Evolutionary conservation across 352 stramenopile species (phyloP), one percentile per base, ranked within the genome.

Genomic region (Phytophthora hybrid): DNA sequence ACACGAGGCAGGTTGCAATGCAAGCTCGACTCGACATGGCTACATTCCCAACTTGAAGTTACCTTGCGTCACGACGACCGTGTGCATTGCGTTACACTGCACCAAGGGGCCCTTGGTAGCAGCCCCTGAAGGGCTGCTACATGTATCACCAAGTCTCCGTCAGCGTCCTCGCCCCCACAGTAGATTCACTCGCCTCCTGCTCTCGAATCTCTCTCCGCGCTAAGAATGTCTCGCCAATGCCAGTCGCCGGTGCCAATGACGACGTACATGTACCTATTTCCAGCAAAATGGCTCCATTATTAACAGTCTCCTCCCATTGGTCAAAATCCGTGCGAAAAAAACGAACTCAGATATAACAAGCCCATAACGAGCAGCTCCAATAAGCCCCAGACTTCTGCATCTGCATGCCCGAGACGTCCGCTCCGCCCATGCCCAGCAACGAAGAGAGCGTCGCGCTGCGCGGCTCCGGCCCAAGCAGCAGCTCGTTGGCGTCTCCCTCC

Each of bases 381-480:
- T 14, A 14, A 49, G 11, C 5, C 41, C 41, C 14, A 18, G 11
- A 18, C 41, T 13, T 7, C 6, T 26, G 23, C 23, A 26, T 4
- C 58, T 73, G 58, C 32, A 76, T 76, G 69, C 41, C 67, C 26
- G 72, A 79, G 61, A 66, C 34, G 34, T 53, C 72, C 53, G 67
- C 62, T 4, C 55, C 54, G 47, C 39, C 68, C 10, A 82, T 82
- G 71, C 39, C 66, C 18, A 69, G 59, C 54, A 65, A 63, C 59
- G 75, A 79, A 74, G 75, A 81, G 66, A 64, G 55, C 51, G 71
- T 77, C 49, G 70, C 71, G 39, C 58, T 80, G 39, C 74, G 66
- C 18, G 63, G 66, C 14, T 63, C 66, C 9, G 67, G 39, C 1
- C 66, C 72, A 5, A 77, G 60, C 32, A 76, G 56, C 60, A 77